Evolutionary conservation across 345 rosid species (phyloP).

Genomic region (Aquilaria malaccensis): DNA sequence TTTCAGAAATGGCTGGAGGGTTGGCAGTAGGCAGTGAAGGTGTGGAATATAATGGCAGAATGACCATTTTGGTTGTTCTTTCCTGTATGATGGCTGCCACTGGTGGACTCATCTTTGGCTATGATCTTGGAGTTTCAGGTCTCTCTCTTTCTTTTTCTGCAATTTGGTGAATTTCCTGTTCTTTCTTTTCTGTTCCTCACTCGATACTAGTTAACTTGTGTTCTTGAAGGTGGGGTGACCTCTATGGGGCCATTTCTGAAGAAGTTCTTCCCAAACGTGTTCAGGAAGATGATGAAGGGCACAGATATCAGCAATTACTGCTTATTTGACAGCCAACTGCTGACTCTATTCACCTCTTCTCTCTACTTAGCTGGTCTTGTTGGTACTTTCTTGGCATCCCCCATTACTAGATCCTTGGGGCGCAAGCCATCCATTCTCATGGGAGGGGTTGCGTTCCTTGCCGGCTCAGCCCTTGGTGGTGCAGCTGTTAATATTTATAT

Average conservation of each 20-base stretch:
- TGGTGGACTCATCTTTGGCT: constrained; percentile 89
- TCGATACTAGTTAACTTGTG: neutral
- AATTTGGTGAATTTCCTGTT: neutral
- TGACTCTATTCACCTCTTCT: constrained; percentile 75
- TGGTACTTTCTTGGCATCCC: constrained; percentile 54
- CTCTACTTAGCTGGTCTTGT: constrained; percentile 65
- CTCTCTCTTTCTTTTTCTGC: neutral
- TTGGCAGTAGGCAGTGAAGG: constrained; percentile 16
- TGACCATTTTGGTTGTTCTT: constrained; percentile 51
- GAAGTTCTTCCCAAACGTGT: constrained; percentile 50
- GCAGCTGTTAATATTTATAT: constrained; percentile 44
- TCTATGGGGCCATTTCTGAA: constrained; percentile 66
- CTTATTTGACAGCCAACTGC: constrained; percentile 59
- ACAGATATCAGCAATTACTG: constrained; percentile 53
- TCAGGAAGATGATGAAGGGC: constrained; percentile 44
- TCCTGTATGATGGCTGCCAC: constrained; percentile 84
- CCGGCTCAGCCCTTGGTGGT: constrained; percentile 54
- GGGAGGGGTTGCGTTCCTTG: constrained; percentile 54
- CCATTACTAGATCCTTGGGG: constrained; percentile 44
- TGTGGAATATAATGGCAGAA: constrained; percentile 37
- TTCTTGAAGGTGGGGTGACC: constrained; percentile 60
- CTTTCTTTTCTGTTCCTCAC: neutral
- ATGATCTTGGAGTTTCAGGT: constrained; percentile 86
- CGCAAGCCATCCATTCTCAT: constrained; percentile 57
- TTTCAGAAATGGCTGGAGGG: constrained; percentile 39